These are phyloP conservation scores for Ophiostoma sp. DNA, from an alignment of 2,329 filamentous ascomycete genomes.

Conservation along the genomic window DNA sequence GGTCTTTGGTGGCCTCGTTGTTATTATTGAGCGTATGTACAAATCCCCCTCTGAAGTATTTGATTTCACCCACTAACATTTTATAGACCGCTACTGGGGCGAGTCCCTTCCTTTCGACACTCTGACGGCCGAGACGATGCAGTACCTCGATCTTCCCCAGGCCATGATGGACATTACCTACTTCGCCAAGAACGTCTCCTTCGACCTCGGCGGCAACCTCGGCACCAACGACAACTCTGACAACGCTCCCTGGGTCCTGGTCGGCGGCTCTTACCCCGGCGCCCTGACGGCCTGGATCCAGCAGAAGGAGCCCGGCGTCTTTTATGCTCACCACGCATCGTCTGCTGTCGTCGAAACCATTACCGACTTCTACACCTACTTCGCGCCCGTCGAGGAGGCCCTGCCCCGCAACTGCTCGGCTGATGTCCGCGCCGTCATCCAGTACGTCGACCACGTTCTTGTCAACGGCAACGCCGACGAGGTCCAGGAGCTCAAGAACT, in stretches of 20 bases:
- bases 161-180: conserved; percentile 44
- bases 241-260: conserved; percentile 55
- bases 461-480: conserved; percentile 41
- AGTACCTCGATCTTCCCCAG: conserved; percentile 44
- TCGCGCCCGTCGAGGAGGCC: conserved; percentile 52
- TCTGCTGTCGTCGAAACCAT: conserved; percentile 56
- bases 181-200: conserved; percentile 45
- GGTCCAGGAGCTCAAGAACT: conserved; percentile 48
- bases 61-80: not conserved
- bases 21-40: conserved; percentile 41
- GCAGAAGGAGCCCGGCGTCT: conserved; percentile 51
- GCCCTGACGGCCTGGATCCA: conserved; percentile 56
- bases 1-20: conserved; percentile 41
- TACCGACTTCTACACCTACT: conserved; percentile 56
- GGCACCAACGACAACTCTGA: conserved; percentile 44
- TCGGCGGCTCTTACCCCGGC: conserved; percentile 57
- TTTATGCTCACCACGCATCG: conserved; percentile 58
- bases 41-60: not conserved
- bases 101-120: conserved; percentile 41
- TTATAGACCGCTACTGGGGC: conserved; percentile 43
- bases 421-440: conserved; percentile 52
- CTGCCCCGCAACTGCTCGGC: conserved; percentile 57
- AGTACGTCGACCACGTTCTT: conserved; percentile 51
- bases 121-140: conserved; percentile 41
- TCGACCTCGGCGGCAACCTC: conserved; percentile 49